Percentiles rank a stretch among this genome's conserved stretches.
Evolutionary conservation across 1,284 basidiomycete genomes (phyloP).

Genomic region (Austroboletus niveus): DNA sequence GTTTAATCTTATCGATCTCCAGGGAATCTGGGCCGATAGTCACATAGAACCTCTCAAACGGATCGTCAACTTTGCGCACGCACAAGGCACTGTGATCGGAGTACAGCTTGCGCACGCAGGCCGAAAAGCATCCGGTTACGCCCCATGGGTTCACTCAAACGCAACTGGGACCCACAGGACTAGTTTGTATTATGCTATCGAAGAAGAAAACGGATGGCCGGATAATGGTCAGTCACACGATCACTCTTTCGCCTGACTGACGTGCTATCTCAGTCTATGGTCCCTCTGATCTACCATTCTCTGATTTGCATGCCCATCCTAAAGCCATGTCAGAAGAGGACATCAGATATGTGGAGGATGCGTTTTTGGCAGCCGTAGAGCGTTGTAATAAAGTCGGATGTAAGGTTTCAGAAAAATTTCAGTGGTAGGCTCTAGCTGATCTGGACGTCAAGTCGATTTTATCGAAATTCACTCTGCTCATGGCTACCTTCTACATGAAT

Average conservation of each 20-base stretch:
- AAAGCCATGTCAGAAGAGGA: slow-evolving; percentile 53
- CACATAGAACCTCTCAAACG: slow-evolving; percentile 55
- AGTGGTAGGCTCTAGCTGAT: slow-evolving; percentile 1
- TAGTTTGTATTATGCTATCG: slow-evolving; percentile 24
- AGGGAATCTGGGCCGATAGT: slow-evolving; percentile 66
- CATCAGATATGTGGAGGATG: slow-evolving; percentile 60
- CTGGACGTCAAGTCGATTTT: slow-evolving; percentile 59
- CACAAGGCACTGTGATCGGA: slow-evolving; percentile 47
- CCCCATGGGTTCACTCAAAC: slow-evolving; percentile 44
- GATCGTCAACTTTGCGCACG: slow-evolving; percentile 57
- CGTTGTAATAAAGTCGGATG: slow-evolving; percentile 65
- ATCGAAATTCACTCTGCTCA: slow-evolving; percentile 79
- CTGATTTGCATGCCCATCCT: slow-evolving; percentile 48
- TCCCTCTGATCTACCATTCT: slow-evolving; percentile 55
- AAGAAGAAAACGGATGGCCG: slow-evolving; percentile 58
- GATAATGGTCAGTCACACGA: slow-evolving; percentile 38
- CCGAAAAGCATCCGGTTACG: slow-evolving; percentile 52
- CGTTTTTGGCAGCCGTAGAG: slow-evolving; percentile 62
- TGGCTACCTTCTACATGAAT: slow-evolving; percentile 63
- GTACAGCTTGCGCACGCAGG: slow-evolving; percentile 67
- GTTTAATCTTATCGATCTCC: slow-evolving; percentile 6
- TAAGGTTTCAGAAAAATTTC: slow-evolving; percentile 31
- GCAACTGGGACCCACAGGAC: slow-evolving; percentile 25
- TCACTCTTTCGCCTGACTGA: not conserved
- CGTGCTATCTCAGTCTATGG: slow-evolving; percentile 35